phyloP scores from a whole-genome alignment of 73 alveolate genomes.

The Paramecium tetraurelia region DNA sequence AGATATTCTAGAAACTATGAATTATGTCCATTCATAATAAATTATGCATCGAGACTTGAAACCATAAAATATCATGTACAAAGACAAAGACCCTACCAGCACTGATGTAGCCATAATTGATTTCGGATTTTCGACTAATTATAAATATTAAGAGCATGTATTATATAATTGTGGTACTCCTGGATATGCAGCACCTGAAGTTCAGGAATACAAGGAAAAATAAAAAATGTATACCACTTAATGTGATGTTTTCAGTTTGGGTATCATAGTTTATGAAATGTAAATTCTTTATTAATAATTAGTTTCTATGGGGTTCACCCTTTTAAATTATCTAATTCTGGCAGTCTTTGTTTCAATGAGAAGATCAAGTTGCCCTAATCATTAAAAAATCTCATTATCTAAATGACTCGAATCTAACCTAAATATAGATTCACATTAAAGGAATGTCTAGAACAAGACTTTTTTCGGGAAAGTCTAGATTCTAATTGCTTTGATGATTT shows the following conservation, averaged over 20 bases:
- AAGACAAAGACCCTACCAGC: background rate
- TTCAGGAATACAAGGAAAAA: conserved; percentile 10
- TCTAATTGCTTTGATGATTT: background rate
- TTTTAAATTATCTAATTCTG: background rate
- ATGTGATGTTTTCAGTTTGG: background rate
- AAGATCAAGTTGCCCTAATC: background rate
- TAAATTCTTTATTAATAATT: background rate
- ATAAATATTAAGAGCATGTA: background rate
- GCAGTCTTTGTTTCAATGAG: background rate
- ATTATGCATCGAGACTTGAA: background rate
- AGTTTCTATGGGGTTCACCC: background rate
- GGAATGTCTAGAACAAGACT: background rate
- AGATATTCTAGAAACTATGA: background rate
- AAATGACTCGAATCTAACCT: background rate
- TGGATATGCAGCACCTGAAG: conserved; percentile 74
- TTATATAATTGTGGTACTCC: conserved; percentile 73
- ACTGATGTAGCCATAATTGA: background rate
- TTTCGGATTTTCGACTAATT: background rate
- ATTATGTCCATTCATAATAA: background rate
- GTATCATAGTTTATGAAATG: background rate
- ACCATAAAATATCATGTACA: background rate
- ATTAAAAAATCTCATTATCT: background rate
- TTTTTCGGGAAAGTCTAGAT: background rate
- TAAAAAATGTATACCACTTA: background rate
- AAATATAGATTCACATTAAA: background rate